Base-by-base conservation (phyloP, 179 eudicot species). In the Drosera spatulata region DNA sequence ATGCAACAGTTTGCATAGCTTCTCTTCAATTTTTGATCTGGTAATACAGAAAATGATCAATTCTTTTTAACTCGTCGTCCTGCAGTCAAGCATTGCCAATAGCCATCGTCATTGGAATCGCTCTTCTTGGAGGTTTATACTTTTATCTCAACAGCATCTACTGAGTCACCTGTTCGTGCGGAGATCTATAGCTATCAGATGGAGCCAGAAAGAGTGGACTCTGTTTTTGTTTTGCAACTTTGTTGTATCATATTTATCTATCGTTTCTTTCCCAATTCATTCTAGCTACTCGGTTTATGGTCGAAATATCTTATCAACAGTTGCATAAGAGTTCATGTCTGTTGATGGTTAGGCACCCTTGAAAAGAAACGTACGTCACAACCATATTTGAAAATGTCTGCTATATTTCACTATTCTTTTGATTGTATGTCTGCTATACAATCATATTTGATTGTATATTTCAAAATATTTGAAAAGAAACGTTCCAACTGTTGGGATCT, bases 41-140 rank as follows among this genome's bases (percentile, higher is more conserved):
- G 33, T 22, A 0, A 22, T 22, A 22, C 33, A 22, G 33, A 22
- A 22, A 22, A 22, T 22, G 33, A 22, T 22, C 33, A 22, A 22
- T 22, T 22, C 6, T 2, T 41, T 63, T 10, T 50, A 39, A 12
- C 33, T 52, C 45, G 46, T 63, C 15, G 51, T 51, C 6, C n/a
- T 69, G 72, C 91, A 91, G 99, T 71, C 61, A 69, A 64, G 95
- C 90, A 58, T 71, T 93, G 81, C 99, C 99, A 3, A 76, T 86
- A 39, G 96, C 86, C 40, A 74, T 85, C 41, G 86, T 69, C 14
- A 80, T 85, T 39, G 99, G 99, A 48, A 78, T 67, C 46, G 89
- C 80, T 49, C 81, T 82, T 7, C 84, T 93, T 4, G 83, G 72
- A 59, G 99, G 68, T 10, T 55, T 93, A 13, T 93, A 84, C 77